A percentile compares a stretch with the other conserved stretches of the same genome.
Evolutionary conservation across 2,329 filamentous ascomycete genomes (phyloP).

Genomic region (Phaeoacremonium minimum): DNA sequence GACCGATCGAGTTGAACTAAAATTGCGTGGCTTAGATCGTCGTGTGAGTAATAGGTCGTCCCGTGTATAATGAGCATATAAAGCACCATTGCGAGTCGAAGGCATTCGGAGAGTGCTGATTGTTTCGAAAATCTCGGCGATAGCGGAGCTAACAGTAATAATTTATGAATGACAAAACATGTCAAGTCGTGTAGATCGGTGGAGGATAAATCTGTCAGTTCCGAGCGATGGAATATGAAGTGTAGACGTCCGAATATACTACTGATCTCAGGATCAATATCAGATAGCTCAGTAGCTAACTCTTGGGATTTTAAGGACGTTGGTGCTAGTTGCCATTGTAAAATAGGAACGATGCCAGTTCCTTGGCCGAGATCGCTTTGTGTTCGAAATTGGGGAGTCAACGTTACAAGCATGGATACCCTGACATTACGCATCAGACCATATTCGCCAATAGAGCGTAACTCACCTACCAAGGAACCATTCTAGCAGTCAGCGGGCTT

Average conservation of each 20-base stretch:
- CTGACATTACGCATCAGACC: conserved; percentile 27
- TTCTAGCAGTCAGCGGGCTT: conserved; percentile 49
- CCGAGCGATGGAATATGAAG: conserved; percentile 31
- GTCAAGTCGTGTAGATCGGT: conserved; percentile 50
- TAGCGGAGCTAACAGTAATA: conserved; percentile 26
- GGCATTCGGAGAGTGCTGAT: conserved; percentile 28
- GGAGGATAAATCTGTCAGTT: conserved; percentile 20
- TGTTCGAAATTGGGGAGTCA: conserved; percentile 45
- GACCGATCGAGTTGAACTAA: conserved; percentile 23
- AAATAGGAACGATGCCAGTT: conserved; percentile 41
- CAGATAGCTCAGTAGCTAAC: conserved; percentile 12
- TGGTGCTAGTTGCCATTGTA: conserved; percentile 39
- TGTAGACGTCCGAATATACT: conserved; percentile 38
- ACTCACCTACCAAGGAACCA: conserved; percentile 44
- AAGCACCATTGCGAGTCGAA: conserved; percentile 41
- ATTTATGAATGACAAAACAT: conserved; percentile 47
- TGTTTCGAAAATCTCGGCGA: neutral
- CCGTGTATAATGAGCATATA: conserved; percentile 52
- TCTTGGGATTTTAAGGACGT: conserved; percentile 3
- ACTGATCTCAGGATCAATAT: conserved; percentile 26
- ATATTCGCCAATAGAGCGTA: neutral
- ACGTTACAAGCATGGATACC: conserved; percentile 54
- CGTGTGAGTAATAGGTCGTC: conserved; percentile 51
- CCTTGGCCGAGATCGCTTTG: conserved; percentile 45
- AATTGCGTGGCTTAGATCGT: conserved; percentile 28